These are phyloP conservation scores for Tubosaeta sp. DNA, from an alignment of 768 basidiomycete genomes.

Conservation along the genomic window DNA sequence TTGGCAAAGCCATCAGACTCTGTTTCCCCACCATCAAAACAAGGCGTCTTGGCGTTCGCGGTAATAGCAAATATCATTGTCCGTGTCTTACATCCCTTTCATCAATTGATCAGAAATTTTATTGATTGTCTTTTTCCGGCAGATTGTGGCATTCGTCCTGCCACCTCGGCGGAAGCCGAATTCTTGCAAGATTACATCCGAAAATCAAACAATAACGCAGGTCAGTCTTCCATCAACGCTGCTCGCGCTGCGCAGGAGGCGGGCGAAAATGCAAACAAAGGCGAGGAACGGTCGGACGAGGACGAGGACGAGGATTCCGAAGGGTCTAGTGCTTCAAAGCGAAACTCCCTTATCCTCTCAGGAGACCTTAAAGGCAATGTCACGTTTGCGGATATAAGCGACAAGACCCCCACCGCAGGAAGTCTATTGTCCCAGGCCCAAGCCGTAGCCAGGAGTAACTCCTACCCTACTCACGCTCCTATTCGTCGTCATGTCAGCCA, in stretches of 20 bases:
- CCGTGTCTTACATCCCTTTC: conserved; percentile 36
- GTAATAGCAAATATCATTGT: conserved; percentile 98
- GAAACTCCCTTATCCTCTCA: conserved; percentile 66
- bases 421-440: conserved; percentile 76
- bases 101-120: conserved; percentile 32
- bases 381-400: conserved; percentile 64
- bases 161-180: conserved; percentile 87
- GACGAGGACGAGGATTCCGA: conserved; percentile 88
- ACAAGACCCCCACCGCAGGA: conserved; percentile 84
- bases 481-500: conserved; percentile 68
- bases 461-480: conserved; percentile 65
- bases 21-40: conserved; percentile 97
- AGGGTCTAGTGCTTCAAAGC: conserved; percentile 68
- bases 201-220: conserved; percentile 84
- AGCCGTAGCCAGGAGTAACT: conserved; percentile 50
- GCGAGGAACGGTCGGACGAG: conserved; percentile 74
- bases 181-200: conserved; percentile 91
- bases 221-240: conserved; percentile 71
- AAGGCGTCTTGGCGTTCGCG: conserved; percentile 84
- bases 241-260: conserved; percentile 68
- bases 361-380: conserved; percentile 56
- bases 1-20: conserved; percentile 90
- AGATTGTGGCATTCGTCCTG: conserved; percentile 92
- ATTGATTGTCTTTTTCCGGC: conserved; percentile 26
- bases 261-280: conserved; percentile 52